Evolutionary conservation across 495 filamentous ascomycete genomes (phyloP), one percentile per base, ranked within the genome.

Genomic region (Penicillium lividum): DNA sequence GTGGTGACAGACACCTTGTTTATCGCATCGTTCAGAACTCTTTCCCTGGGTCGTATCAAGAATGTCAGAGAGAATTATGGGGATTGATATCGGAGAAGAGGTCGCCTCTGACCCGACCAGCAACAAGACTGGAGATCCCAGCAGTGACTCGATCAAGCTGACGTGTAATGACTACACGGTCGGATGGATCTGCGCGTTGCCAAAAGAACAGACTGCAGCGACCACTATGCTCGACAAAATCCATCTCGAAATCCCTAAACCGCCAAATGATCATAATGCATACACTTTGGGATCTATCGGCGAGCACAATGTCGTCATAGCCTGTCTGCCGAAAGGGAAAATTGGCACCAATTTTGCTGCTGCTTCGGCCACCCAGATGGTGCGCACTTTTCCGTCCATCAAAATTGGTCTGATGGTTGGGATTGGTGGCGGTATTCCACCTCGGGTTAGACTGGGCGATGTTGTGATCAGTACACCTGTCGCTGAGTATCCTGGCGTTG

Each of bases 381-480:
- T 22, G 9, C 44, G 49, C 11, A 79, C 60, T 28, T 80, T 80
- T 57, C 62, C 62, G 18, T 55, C 56, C 9, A 68, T 81, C 50
- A 60, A 54, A 54, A 66, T 73, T 28, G 65, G 72, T 11, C 59
- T 80, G 2, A 68, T 79, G 65, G 73, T 80, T 2, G 77, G 78
- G 3, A 79, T 80, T 47, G 72, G 77, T 11, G 75, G 77, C 18
- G 77, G 75, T 6, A 64, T 77, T 15, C 70, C 72, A 10, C 18
- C 28, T 0, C 44, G 50, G 16, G 60, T 69, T 28, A 46, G 62
- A 30, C 58, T 70, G 0, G 64, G 64, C 5, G 67, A 68, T 60
- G 65, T 70, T 1, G 64, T 68, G 18, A 60, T 70, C 46, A 61
- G 65, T 16, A 36, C 48, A 13, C 64, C 67, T 4, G 11, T 30